Percentiles rank a stretch among this genome's conserved stretches.
Evolutionary conservation across 2,329 filamentous ascomycete genomes (phyloP).

Genomic region (Claviceps cyperi): DNA sequence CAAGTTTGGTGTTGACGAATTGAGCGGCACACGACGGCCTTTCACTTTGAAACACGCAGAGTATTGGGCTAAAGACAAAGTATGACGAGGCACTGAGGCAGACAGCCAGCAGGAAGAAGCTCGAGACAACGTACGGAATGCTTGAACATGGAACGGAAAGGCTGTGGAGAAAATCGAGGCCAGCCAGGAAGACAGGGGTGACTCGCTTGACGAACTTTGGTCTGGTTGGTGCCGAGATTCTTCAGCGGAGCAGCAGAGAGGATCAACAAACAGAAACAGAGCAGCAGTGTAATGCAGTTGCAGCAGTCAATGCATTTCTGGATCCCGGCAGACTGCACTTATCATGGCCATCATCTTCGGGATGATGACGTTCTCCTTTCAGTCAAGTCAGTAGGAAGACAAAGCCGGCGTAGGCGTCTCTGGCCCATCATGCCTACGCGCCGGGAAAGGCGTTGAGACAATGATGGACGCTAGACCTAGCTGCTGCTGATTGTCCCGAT

Average conservation of each 20-base stretch:
- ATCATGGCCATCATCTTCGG: not conserved
- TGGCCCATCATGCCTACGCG: not conserved
- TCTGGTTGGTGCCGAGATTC: not conserved
- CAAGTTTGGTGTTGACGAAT: not conserved
- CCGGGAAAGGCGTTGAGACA: not conserved
- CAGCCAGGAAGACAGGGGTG: not conserved
- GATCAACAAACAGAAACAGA: too few relatives aligned
- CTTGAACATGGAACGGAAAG: not conserved
- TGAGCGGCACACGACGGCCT: not conserved
- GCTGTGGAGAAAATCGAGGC: conserved; percentile 2
- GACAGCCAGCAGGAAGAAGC: not conserved
- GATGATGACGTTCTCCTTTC: not conserved
- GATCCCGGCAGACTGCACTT: not conserved
- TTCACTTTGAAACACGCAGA: not conserved
- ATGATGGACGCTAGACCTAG: not conserved
- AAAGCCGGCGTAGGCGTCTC: too few relatives aligned
- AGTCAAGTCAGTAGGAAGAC: too few relatives aligned
- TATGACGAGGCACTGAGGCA: not conserved
- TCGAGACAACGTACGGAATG: not conserved
- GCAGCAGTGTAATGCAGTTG: too few relatives aligned
- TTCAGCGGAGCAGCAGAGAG: too few relatives aligned
- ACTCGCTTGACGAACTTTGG: not conserved
- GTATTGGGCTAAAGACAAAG: not conserved
- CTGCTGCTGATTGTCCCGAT: not conserved
- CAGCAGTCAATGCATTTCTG: not conserved